These are phyloP conservation scores for Mitragyna speciosa DNA, from an alignment of 257 asterid species.

Conservation along the genomic window DNA sequence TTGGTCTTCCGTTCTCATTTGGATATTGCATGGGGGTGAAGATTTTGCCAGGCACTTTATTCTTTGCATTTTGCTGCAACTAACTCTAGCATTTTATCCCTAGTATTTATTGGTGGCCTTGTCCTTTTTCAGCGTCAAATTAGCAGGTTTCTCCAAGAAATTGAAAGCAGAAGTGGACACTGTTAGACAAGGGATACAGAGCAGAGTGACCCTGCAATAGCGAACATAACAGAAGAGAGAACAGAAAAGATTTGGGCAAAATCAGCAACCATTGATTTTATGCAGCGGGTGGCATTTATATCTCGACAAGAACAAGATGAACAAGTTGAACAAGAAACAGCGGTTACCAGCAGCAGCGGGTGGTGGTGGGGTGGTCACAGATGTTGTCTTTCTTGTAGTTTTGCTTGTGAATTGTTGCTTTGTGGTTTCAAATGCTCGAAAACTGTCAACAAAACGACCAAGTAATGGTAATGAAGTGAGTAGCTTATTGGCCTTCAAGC, in stretches of 20 bases:
- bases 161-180: background rate
- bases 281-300: conserved; percentile 34
- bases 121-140: conserved; percentile 19
- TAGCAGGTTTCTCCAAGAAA: conserved; percentile 15
- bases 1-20: background rate
- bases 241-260: background rate
- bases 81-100: background rate
- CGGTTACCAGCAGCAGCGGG: conserved; percentile 2
- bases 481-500: conserved; percentile 57
- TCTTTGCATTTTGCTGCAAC: conserved; percentile 11
- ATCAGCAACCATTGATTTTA: conserved; percentile 22
- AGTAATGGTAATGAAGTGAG: conserved; percentile 36
- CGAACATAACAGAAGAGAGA: conserved; percentile 6
- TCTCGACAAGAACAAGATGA: conserved; percentile 36
- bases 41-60: conserved; percentile 12
- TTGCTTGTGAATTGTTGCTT: conserved; percentile 37
- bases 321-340: conserved; percentile 35
- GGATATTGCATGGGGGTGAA: conserved; percentile 19
- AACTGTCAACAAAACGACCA: conserved; percentile 21
- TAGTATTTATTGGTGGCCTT: conserved; percentile 1
- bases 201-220: background rate
- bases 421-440: conserved; percentile 43
- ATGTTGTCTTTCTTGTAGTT: conserved; percentile 32
- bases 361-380: conserved; percentile 32
- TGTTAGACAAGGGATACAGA: background rate